Conservation (phyloP, 768 basidiomycete species). For the Vararia minispora region DNA sequence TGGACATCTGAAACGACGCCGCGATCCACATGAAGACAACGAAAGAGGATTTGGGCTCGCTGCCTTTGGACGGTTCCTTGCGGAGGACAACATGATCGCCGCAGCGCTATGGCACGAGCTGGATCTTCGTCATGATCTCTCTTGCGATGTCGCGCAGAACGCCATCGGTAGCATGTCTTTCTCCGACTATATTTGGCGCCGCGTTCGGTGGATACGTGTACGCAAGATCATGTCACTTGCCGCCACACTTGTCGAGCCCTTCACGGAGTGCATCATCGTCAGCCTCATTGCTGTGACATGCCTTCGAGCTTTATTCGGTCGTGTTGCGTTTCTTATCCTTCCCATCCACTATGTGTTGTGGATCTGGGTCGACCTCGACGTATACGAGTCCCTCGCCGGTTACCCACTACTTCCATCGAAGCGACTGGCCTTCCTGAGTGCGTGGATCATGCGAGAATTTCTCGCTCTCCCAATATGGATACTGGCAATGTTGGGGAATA, state of each 20-base stretch:
- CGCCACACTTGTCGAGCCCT: constrained; percentile 84
- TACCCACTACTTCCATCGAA: constrained; percentile 40
- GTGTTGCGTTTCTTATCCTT: constrained; percentile 44
- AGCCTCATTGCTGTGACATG: constrained; percentile 54
- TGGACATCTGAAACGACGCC: constrained; percentile 41
- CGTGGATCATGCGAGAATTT: constrained; percentile 74
- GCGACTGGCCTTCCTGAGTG: constrained; percentile 51
- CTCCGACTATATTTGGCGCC: constrained; percentile 74
- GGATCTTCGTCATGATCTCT: constrained; percentile 77
- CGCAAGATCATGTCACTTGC: constrained; percentile 86
- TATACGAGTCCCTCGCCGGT: constrained; percentile 67
- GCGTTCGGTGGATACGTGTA: constrained; percentile 95
- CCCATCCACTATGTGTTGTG: constrained; percentile 54
- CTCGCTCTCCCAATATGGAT: constrained; percentile 85
- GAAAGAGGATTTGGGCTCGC: constrained; percentile 45
- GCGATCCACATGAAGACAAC: constrained; percentile 16
- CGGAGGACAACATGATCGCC: constrained; percentile 98
- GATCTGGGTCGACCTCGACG: constrained; percentile 73
- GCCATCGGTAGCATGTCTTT: constrained; percentile 83
- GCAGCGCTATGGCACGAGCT: constrained; percentile 90
- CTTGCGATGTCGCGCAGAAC: constrained; percentile 84
- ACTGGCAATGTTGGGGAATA: constrained; percentile 67
- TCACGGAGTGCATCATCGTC: constrained; percentile 77
- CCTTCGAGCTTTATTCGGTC: constrained; percentile 35
- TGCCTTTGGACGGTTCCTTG: constrained; percentile 80